Evolutionary conservation across 2,329 filamentous ascomycete genomes (phyloP).

Genomic region (Chaetomiaceae sp.): DNA sequence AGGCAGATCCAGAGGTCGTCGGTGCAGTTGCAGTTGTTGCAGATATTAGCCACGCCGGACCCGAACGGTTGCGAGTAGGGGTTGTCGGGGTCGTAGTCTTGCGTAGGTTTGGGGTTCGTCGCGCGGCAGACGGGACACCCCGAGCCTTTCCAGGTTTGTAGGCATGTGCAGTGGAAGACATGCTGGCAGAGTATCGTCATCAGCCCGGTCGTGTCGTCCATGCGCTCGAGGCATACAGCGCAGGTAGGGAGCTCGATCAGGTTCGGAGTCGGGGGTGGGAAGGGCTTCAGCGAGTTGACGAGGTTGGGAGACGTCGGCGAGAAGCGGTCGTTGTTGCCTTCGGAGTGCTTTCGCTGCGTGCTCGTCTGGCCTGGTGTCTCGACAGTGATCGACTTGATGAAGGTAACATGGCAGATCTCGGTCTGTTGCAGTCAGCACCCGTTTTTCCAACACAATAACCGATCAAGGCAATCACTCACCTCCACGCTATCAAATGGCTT

Average conservation of each 20-base stretch:
- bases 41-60: constrained; percentile 62
- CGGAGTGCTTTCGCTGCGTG: constrained; percentile 17
- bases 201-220: constrained; percentile 95
- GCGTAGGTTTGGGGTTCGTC: constrained; percentile 50
- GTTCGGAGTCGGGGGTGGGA: constrained; percentile 68
- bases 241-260: constrained; percentile 91
- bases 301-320: constrained; percentile 40
- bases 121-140: constrained; percentile 95
- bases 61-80: constrained; percentile 54
- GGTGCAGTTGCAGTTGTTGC: constrained; percentile 72
- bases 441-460: background rate
- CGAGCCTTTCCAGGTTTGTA: constrained; percentile 92
- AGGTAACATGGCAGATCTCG: constrained; percentile 91
- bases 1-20: constrained; percentile 93
- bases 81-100: constrained; percentile 43
- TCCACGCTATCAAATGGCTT: constrained; percentile 90
- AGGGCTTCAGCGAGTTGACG: constrained; percentile 51
- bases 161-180: constrained; percentile 92
- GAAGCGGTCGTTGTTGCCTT: constrained; percentile 52
- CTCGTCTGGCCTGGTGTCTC: constrained; percentile 56
- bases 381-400: constrained; percentile 88
- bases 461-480: constrained; percentile 41
- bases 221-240: constrained; percentile 91
- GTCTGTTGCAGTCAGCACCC: constrained; percentile 48
- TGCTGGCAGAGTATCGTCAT: constrained; percentile 97